These are phyloP conservation scores for Hygrocybe punicea DNA, from an alignment of 768 basidiomycete genomes.

Conservation along the genomic window DNA sequence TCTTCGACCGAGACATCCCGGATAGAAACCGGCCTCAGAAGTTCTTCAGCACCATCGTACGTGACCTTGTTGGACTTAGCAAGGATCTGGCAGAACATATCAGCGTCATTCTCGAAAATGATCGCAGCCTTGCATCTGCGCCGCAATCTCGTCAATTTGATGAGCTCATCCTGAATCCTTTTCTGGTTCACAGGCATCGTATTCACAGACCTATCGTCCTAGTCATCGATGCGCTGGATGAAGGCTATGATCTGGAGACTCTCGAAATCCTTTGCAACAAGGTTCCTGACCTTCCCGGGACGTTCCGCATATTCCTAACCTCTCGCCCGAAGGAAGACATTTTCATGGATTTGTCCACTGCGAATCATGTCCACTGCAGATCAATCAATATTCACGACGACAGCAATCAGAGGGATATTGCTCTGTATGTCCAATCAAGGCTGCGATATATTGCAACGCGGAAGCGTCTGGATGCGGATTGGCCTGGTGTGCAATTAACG, in stretches of 20 bases:
- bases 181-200: neutral
- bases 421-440: conserved; percentile 10
- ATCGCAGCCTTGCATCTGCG: conserved; percentile 9
- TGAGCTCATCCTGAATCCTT: conserved; percentile 13
- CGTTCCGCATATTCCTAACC: conserved; percentile 21
- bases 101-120: conserved; percentile 7
- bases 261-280: conserved; percentile 14
- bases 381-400: conserved; percentile 12
- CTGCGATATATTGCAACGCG: conserved; percentile 11
- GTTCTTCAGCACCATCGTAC: conserved; percentile 19
- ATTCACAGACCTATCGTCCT: conserved; percentile 8
- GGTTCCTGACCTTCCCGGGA: conserved; percentile 14
- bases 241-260: conserved; percentile 14
- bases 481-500: neutral
- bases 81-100: conserved; percentile 10
- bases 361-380: conserved; percentile 1
- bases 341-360: conserved; percentile 1
- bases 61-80: conserved; percentile 13
- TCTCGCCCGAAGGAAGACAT: conserved; percentile 14
- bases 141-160: conserved; percentile 14
- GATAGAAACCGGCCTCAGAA: conserved; percentile 11
- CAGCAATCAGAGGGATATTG: conserved; percentile 17
- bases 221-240: conserved; percentile 26
- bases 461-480: neutral
- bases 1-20: conserved; percentile 16